Conservation (phyloP, 83 land plant genomes). For the Picea abies region DNA sequence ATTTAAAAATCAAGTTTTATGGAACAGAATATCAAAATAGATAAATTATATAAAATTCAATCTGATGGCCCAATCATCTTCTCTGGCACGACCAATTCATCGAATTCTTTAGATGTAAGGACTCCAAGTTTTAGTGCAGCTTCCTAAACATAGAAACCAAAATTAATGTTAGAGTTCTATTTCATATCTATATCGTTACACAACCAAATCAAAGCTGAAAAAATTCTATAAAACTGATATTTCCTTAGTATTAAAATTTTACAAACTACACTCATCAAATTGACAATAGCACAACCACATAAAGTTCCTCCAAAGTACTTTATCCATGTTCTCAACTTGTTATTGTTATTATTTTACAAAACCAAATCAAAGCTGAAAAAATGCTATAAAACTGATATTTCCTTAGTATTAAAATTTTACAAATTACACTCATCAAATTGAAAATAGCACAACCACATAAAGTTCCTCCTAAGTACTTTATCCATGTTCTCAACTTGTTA, state of each 20-base stretch:
- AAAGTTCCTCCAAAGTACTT: not conserved
- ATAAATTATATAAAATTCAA: not conserved
- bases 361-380: not conserved
- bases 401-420: not conserved
- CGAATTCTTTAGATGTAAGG: constrained; percentile 73
- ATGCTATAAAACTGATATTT: not conserved
- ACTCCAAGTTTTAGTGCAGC: constrained; percentile 78
- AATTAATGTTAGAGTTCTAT: not conserved
- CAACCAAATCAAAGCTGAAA: not conserved
- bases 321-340: not conserved
- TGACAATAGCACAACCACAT: not conserved
- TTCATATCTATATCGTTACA: not conserved
- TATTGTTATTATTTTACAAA: not conserved
- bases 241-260: not conserved
- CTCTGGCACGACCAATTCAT: constrained; percentile 83
- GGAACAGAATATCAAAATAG: not conserved
- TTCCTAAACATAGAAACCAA: constrained; percentile 46
- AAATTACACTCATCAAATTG: not conserved
- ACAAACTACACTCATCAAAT: not conserved
- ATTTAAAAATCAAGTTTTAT: not conserved
- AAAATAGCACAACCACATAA: not conserved
- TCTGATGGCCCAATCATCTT: constrained; percentile 86
- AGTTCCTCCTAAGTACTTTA: not conserved
- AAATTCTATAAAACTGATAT: not conserved
- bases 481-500: not conserved